phyloP scores from a whole-genome alignment of 345 rosid species.

The Raphanus sativus region DNA sequence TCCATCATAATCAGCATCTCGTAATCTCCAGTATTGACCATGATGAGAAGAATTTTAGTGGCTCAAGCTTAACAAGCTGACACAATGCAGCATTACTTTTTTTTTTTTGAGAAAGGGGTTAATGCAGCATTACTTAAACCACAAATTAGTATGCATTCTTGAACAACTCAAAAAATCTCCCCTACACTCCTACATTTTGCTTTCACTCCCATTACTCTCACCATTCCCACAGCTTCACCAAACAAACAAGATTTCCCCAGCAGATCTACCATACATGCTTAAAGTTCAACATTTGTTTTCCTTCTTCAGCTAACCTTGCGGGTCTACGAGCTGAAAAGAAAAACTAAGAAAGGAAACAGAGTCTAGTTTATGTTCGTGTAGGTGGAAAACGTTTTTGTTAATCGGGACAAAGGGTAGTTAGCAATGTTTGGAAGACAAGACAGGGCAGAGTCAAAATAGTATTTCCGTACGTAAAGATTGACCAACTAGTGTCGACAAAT shows the following conservation, averaged over 20 bases:
- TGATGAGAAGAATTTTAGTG: slow-evolving; percentile 50
- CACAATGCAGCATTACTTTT: slow-evolving; percentile 47
- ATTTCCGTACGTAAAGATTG: slow-evolving; percentile 33
- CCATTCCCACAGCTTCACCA: slow-evolving; percentile 45
- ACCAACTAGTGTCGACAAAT: neutral
- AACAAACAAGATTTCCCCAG: slow-evolving; percentile 61
- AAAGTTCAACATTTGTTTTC: slow-evolving; percentile 53
- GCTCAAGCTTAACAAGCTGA: slow-evolving; percentile 55
- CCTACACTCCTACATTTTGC: slow-evolving; percentile 63
- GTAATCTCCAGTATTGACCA: slow-evolving; percentile 45
- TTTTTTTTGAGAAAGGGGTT: too few species aligned
- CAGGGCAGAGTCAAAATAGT: neutral
- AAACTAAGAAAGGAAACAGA: slow-evolving; percentile 47
- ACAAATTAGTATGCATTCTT: slow-evolving; percentile 51
- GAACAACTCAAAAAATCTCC: slow-evolving; percentile 57
- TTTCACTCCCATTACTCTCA: slow-evolving; percentile 51
- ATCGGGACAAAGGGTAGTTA: slow-evolving; percentile 5
- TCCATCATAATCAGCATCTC: slow-evolving; percentile 40
- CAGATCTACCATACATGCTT: slow-evolving; percentile 46
- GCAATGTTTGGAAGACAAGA: slow-evolving; percentile 13
- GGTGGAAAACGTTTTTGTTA: neutral
- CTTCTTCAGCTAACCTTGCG: slow-evolving; percentile 55
- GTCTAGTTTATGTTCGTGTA: slow-evolving; percentile 37
- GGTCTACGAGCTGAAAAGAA: slow-evolving; percentile 64
- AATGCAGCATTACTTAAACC: slow-evolving; percentile 49